phyloP scores from a whole-genome alignment of 176 grass and related monocot species.

The Tuctoria greenei region DNA sequence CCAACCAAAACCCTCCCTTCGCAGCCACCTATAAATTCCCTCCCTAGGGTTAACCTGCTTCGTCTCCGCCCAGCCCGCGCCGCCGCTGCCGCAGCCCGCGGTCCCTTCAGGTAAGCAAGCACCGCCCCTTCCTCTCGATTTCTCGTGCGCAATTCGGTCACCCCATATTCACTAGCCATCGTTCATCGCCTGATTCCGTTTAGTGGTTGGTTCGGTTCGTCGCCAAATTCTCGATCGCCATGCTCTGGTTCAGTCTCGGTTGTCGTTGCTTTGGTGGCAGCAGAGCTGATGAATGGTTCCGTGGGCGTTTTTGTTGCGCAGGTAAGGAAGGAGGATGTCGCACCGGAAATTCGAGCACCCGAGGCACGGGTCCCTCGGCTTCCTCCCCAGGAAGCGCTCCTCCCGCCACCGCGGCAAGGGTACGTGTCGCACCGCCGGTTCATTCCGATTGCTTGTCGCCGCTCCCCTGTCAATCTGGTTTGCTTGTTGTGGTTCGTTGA shows the following conservation, averaged over 20 bases:
- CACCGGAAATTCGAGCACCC: conserved; percentile 99
- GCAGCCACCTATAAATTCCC: conserved; percentile 32
- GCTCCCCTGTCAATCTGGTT: background rate
- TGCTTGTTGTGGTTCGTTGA: too few species aligned
- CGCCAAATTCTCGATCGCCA: too few species aligned
- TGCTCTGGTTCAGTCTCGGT: background rate
- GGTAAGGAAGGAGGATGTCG: conserved; percentile 80
- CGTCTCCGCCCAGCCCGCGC: conserved; percentile 1
- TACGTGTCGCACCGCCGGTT: background rate
- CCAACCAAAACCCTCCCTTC: conserved; percentile 30
- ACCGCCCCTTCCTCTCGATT: background rate
- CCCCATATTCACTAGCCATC: background rate
- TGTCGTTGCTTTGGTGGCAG: background rate
- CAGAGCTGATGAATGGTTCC: conserved; percentile 20
- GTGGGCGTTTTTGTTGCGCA: background rate
- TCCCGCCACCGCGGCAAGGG: conserved; percentile 96
- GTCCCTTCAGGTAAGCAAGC: conserved; percentile 34
- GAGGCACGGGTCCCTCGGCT: conserved; percentile 93
- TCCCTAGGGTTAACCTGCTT: conserved; percentile 39
- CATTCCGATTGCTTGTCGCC: background rate
- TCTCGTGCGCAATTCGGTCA: too few species aligned
- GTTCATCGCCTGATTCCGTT: too few species aligned
- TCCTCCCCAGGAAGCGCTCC: conserved; percentile 86
- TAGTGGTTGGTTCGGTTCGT: too few species aligned
- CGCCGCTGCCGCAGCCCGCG: background rate